These are phyloP conservation scores for Cystobasidium slooffiae DNA, from an alignment of 1,284 basidiomycete species.

Conservation along the genomic window DNA sequence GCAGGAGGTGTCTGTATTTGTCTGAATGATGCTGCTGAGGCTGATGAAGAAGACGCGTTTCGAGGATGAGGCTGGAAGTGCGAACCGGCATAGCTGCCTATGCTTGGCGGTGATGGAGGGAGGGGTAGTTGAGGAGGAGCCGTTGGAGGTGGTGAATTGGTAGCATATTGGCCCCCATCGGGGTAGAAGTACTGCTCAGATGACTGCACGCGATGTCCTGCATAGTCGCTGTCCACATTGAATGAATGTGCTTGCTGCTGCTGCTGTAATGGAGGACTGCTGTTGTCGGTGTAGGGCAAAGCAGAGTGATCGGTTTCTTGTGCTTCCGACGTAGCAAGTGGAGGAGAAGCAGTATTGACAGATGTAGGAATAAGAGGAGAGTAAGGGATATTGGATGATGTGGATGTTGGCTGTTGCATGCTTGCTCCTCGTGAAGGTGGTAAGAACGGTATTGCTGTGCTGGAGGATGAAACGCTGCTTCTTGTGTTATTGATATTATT, in stretches of 20 bases:
- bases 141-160: not conserved
- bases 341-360: not conserved
- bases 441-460: not conserved
- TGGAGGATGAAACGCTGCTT: not conserved
- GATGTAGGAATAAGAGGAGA: not conserved
- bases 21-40: not conserved
- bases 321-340: not conserved
- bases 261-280: not conserved
- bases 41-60: slow-evolving; percentile 1
- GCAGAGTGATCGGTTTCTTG: slow-evolving; percentile 7
- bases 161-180: not conserved
- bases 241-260: not conserved
- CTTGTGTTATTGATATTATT: no score
- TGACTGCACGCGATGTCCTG: no score
- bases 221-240: no score
- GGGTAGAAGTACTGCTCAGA: not conserved
- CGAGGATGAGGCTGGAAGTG: not conserved
- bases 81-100: not conserved
- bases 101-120: slow-evolving; percentile 16
- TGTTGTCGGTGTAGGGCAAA: not conserved
- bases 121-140: not conserved
- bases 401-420: not conserved
- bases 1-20: no score
- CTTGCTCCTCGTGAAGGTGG: slow-evolving; percentile 1
- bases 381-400: not conserved